Conservation (phyloP, 176 grass and related monocot genomes). For the Pharus latifolius region DNA sequence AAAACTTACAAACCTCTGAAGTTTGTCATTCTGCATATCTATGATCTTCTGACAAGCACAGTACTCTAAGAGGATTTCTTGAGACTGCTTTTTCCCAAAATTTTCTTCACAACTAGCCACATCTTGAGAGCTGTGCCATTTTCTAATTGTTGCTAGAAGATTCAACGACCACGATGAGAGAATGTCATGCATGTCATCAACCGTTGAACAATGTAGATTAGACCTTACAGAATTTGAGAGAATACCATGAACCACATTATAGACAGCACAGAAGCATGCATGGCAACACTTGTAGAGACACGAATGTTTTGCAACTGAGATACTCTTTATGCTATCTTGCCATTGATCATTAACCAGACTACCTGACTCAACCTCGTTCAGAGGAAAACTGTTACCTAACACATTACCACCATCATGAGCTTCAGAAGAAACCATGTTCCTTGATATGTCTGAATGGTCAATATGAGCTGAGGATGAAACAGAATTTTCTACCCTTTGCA, state of each 20-base stretch:
- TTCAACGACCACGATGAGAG: constrained; percentile 58
- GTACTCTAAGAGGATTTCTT: constrained; percentile 13
- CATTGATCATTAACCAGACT: constrained; percentile 12
- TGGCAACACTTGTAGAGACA: constrained; percentile 74
- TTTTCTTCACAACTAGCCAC: constrained; percentile 17
- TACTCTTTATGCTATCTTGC: constrained; percentile 4
- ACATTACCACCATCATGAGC: constrained; percentile 3
- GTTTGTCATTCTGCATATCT: background rate
- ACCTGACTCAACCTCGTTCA: constrained; percentile 9
- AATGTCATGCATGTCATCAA: constrained; percentile 85
- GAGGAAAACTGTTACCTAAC: constrained; percentile 13
- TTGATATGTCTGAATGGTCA: constrained; percentile 15
- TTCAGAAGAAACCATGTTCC: constrained; percentile 10
- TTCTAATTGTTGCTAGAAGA: constrained; percentile 50
- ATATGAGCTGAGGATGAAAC: constrained; percentile 3
- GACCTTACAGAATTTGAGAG: constrained; percentile 46
- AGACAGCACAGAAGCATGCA: constrained; percentile 47
- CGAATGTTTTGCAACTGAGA: constrained; percentile 23
- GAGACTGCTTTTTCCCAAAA: constrained; percentile 3
- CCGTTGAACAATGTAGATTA: constrained; percentile 28
- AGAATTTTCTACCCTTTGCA: constrained; percentile 17
- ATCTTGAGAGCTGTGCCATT: constrained; percentile 38
- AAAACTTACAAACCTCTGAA: background rate
- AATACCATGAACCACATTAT: constrained; percentile 41
- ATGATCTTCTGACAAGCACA: constrained; percentile 34